These are phyloP conservation scores for Jimgerdemannia flammicorona DNA, from an alignment of 192 early-diverging fungal species.

Conservation along the genomic window DNA sequence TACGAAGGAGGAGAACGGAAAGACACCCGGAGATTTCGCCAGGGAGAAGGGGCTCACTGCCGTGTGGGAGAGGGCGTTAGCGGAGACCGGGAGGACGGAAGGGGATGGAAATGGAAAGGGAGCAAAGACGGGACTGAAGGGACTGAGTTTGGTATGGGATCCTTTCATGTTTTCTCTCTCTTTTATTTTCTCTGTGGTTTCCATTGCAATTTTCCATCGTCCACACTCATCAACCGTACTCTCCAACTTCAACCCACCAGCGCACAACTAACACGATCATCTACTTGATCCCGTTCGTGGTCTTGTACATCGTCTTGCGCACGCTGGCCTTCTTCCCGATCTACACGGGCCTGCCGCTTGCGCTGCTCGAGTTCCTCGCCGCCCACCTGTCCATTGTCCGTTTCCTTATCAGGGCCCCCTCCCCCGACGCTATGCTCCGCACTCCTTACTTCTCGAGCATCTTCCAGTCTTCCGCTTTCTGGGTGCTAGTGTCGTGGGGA, in stretches of 20 bases:
- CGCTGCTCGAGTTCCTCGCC: constrained; percentile 40
- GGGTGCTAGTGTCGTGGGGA: constrained; percentile 63
- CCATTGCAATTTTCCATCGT: background rate
- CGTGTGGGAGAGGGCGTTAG: constrained; percentile 48
- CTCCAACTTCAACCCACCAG: constrained; percentile 24
- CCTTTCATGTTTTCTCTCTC: background rate
- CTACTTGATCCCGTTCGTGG: constrained; percentile 65
- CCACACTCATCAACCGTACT: background rate
- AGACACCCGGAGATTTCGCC: constrained; percentile 84
- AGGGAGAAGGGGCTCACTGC: constrained; percentile 41
- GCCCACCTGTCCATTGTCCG: constrained; percentile 58
- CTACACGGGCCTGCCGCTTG: constrained; percentile 72
- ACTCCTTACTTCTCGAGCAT: constrained; percentile 85
- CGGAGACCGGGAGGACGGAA: constrained; percentile 20
- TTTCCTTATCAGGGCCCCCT: constrained; percentile 49
- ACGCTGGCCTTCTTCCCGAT: constrained; percentile 64
- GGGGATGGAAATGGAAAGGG: constrained; percentile 11
- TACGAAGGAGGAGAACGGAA: constrained; percentile 67
- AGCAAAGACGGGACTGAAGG: constrained; percentile 11
- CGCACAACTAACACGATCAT: constrained; percentile 61
- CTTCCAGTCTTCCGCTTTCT: constrained; percentile 84
- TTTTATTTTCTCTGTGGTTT: background rate
- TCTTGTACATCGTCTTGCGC: constrained; percentile 53
- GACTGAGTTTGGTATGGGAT: constrained; percentile 13
- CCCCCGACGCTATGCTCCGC: constrained; percentile 52